Evolutionary conservation across 2,329 filamentous ascomycete genomes (phyloP).

Genomic region (Ophiostoma novo-ulmi): DNA sequence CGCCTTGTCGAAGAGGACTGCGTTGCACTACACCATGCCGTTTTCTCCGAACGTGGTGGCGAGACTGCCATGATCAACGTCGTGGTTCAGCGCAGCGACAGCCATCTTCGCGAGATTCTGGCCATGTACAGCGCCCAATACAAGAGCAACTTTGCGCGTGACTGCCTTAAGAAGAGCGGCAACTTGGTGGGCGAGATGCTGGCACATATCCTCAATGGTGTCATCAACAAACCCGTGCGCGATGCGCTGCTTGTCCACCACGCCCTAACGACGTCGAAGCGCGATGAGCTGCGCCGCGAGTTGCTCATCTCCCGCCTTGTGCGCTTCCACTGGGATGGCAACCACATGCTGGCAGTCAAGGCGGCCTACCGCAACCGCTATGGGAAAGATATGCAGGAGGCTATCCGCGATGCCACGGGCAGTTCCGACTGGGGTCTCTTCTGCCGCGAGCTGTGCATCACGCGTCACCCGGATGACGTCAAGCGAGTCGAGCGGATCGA

Average conservation of each 20-base stretch:
- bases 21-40: slow-evolving; percentile 60
- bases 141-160: slow-evolving; percentile 75
- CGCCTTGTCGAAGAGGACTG: slow-evolving; percentile 66
- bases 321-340: slow-evolving; percentile 84
- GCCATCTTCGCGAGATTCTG: slow-evolving; percentile 75
- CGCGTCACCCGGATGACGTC: slow-evolving; percentile 56
- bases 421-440: slow-evolving; percentile 69
- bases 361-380: slow-evolving; percentile 75
- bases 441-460: slow-evolving; percentile 64
- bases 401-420: slow-evolving; percentile 69
- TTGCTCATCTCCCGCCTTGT: slow-evolving; percentile 83
- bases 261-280: slow-evolving; percentile 69
- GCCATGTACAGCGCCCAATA: slow-evolving; percentile 69
- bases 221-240: slow-evolving; percentile 91
- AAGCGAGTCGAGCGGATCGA: slow-evolving; percentile 45
- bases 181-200: slow-evolving; percentile 94
- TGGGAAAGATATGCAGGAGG: slow-evolving; percentile 65
- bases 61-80: slow-evolving; percentile 85
- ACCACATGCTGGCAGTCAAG: slow-evolving; percentile 76
- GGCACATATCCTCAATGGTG: slow-evolving; percentile 90
- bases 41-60: slow-evolving; percentile 71
- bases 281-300: slow-evolving; percentile 71
- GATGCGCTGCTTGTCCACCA: slow-evolving; percentile 89
- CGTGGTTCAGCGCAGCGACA: slow-evolving; percentile 72
- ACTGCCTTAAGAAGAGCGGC: slow-evolving; percentile 79